Evolutionary conservation across 306 rosid genomes (phyloP).

Genomic region (Fragaria ananassa): DNA sequence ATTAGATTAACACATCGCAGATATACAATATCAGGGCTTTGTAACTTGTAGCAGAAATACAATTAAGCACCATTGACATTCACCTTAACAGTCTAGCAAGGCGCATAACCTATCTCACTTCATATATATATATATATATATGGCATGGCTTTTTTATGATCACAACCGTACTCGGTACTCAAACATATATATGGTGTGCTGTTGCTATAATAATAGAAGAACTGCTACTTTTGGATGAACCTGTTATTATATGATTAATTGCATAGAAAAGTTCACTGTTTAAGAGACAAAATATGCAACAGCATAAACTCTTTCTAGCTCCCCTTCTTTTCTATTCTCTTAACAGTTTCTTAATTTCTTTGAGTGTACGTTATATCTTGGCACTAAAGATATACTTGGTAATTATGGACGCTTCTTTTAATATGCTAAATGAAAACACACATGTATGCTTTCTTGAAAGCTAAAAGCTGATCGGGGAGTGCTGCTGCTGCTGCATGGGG

Average conservation of each 20-base stretch:
- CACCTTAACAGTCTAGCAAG: no score
- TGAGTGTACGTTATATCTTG: background rate
- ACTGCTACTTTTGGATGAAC: background rate
- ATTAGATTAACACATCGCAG: no score
- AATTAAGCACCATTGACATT: no score
- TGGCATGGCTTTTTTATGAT: background rate
- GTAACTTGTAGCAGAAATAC: no score
- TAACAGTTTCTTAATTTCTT: background rate
- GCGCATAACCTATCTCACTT: background rate
- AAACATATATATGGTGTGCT: background rate
- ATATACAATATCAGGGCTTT: no score
- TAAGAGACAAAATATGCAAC: constrained; percentile 2
- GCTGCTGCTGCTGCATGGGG: constrained; percentile 13
- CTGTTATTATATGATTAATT: background rate
- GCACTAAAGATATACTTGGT: background rate
- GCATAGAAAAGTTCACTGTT: background rate
- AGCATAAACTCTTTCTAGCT: background rate
- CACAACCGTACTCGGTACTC: background rate
- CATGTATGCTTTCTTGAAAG: constrained; percentile 23
- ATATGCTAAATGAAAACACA: constrained; percentile 16
- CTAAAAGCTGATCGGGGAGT: constrained; percentile 23
- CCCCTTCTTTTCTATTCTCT: background rate
- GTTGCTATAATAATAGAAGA: background rate
- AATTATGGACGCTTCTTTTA: constrained; percentile 38
- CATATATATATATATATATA: background rate